Evolutionary conservation across 306 rosid species (phyloP).

Genomic region (Phaseolus lunatus): DNA sequence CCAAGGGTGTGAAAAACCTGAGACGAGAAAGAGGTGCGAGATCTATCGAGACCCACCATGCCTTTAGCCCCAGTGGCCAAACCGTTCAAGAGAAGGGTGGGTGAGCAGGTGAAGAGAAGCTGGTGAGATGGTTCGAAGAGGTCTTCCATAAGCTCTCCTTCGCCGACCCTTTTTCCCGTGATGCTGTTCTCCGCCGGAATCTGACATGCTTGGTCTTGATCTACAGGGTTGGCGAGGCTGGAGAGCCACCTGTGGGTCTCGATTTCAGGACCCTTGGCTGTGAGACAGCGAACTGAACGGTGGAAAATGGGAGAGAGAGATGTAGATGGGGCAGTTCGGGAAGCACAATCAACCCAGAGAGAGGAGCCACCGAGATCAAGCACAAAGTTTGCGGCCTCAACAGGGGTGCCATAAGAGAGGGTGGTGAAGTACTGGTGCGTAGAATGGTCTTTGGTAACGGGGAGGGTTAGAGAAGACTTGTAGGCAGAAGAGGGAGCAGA

Average conservation of each 20-base stretch:
- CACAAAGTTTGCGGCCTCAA: constrained; percentile 49
- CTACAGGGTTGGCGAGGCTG: background rate
- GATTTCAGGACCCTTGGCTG: constrained; percentile 43
- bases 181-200: constrained; percentile 50
- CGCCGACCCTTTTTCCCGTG: constrained; percentile 23
- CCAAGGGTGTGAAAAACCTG: constrained; percentile 57
- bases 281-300: constrained; percentile 69
- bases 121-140: constrained; percentile 26
- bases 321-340: constrained; percentile 45
- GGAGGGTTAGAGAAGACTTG: constrained; percentile 17
- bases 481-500: background rate
- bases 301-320: constrained; percentile 48
- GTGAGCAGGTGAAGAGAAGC: constrained; percentile 57
- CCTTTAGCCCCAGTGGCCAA: constrained; percentile 62
- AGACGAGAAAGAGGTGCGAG: constrained; percentile 61
- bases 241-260: constrained; percentile 44
- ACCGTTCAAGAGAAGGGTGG: constrained; percentile 56
- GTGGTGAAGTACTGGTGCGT: constrained; percentile 68
- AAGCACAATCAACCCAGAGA: constrained; percentile 59
- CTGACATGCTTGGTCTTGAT: constrained; percentile 47
- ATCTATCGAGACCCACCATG: constrained; percentile 70
- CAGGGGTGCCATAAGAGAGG: constrained; percentile 57
- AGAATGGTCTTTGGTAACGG: constrained; percentile 54
- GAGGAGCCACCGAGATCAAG: constrained; percentile 66
- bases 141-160: constrained; percentile 61